phyloP scores from a whole-genome alignment of 23 red algal species.

The Gracilariopsis chorda region DNA sequence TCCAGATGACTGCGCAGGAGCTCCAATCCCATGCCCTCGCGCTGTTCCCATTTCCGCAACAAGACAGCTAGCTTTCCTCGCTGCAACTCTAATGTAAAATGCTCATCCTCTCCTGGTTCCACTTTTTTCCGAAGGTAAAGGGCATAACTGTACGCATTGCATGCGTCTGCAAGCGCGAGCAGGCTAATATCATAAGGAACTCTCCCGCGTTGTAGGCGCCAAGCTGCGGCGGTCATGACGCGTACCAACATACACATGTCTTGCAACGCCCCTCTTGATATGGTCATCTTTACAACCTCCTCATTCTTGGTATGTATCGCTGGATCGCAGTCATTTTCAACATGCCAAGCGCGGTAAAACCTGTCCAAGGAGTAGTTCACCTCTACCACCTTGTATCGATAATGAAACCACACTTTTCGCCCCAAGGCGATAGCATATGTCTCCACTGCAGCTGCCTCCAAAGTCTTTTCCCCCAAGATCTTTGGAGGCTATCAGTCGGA shows the following conservation, averaged over 20 bases:
- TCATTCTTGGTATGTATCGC: background rate
- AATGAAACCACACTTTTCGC: constrained; percentile 64
- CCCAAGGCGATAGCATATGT: constrained; percentile 55
- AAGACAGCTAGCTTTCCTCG: background rate
- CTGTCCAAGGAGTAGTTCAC: constrained; percentile 76
- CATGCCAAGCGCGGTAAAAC: constrained; percentile 54
- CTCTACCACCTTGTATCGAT: constrained; percentile 59
- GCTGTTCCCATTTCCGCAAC: background rate
- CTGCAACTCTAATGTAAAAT: constrained; percentile 12
- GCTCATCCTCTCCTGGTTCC: background rate
- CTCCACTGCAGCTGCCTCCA: constrained; percentile 36
- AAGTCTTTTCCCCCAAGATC: background rate
- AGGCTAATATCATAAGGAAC: background rate
- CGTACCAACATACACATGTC: constrained; percentile 36
- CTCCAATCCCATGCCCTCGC: background rate
- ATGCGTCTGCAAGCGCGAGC: constrained; percentile 18
- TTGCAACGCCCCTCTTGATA: background rate
- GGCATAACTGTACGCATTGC: constrained; percentile 39
- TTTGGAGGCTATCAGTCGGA: background rate
- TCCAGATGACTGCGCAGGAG: constrained; percentile 19
- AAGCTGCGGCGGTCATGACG: background rate
- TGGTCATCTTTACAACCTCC: background rate
- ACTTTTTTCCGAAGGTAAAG: constrained; percentile 30
- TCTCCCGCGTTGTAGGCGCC: constrained; percentile 9
- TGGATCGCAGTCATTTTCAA: constrained; percentile 52